Evolutionary conservation across 805 yeast genomes (phyloP).

Genomic region (Saccharomycopsis sp.): DNA sequence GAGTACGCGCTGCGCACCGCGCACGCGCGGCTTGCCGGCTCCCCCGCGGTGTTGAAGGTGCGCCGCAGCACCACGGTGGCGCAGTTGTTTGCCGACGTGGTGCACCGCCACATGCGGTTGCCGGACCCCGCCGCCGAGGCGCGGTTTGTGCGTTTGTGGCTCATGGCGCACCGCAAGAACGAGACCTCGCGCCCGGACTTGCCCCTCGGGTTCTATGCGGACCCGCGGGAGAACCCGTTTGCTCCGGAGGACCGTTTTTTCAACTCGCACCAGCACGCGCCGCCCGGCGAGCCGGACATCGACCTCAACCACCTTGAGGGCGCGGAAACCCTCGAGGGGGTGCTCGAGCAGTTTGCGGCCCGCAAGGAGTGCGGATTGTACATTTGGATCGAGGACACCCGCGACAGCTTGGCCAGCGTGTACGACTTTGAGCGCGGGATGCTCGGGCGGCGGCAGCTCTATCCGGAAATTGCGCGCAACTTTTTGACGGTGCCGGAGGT

Average conservation of each 20-base stretch:
- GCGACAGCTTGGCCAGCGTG: constrained; percentile 13
- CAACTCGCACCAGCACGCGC: background rate
- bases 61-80: constrained; percentile 49
- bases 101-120: constrained; percentile 34
- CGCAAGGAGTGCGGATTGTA: constrained; percentile 45
- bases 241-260: background rate
- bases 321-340: constrained; percentile 35
- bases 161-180: constrained; percentile 61
- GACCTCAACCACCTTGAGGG: constrained; percentile 17
- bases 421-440: background rate
- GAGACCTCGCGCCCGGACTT: constrained; percentile 59
- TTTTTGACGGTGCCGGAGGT: constrained; percentile 9
- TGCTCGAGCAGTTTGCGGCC: constrained; percentile 40
- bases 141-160: constrained; percentile 49
- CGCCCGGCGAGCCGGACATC: constrained; percentile 25
- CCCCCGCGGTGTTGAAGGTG: constrained; percentile 32
- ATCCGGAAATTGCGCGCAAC: constrained; percentile 11
- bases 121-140: constrained; percentile 25
- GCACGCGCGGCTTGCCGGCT: background rate
- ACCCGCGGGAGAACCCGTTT: constrained; percentile 23
- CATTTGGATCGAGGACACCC: constrained; percentile 59
- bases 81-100: constrained; percentile 45
- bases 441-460: background rate
- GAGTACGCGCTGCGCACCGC: no score
- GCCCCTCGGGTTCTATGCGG: constrained; percentile 27